A percentile compares a stretch with the other conserved stretches of the same genome.
phyloP scores from a whole-genome alignment of 257 asterid genomes.

The Eucommia ulmoides region DNA sequence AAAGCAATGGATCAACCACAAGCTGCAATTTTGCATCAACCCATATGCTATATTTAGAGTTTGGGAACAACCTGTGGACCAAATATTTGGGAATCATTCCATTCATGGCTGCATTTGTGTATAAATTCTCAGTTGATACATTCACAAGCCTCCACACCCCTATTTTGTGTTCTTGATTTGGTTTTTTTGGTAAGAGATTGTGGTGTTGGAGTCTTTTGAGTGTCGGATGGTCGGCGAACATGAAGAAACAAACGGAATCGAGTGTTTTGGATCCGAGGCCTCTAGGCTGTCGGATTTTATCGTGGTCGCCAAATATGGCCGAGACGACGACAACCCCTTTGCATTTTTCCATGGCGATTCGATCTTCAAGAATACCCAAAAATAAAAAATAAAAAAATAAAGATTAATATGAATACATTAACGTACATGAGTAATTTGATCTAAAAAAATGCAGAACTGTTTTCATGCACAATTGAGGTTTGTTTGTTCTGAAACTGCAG shows the following conservation, averaged over 20 bases:
- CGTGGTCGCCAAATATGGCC: slow-evolving; percentile 77
- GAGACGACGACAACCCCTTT: slow-evolving; percentile 68
- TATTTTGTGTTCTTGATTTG: slow-evolving; percentile 27
- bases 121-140: slow-evolving; percentile 30
- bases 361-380: slow-evolving; percentile 22
- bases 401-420: too few relatives aligned
- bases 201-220: slow-evolving; percentile 35
- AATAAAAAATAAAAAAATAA: not conserved
- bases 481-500: too few relatives aligned
- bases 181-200: slow-evolving; percentile 28
- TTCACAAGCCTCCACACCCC: slow-evolving; percentile 80
- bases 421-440: too few relatives aligned
- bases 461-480: too few relatives aligned
- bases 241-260: slow-evolving; percentile 54
- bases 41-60: slow-evolving; percentile 78
- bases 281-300: slow-evolving; percentile 88
- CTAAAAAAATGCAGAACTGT: too few relatives aligned
- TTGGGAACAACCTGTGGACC: slow-evolving; percentile 74
- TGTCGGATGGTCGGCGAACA: slow-evolving; percentile 77
- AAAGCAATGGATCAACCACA: slow-evolving; percentile 65
- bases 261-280: slow-evolving; percentile 63
- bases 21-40: slow-evolving; percentile 84
- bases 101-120: slow-evolving; percentile 74
- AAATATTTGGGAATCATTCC: slow-evolving; percentile 66
- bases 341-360: slow-evolving; percentile 49